Evolutionary conservation across 257 asterid genomes (phyloP).

Genomic region (Salvia miltiorrhiza): DNA sequence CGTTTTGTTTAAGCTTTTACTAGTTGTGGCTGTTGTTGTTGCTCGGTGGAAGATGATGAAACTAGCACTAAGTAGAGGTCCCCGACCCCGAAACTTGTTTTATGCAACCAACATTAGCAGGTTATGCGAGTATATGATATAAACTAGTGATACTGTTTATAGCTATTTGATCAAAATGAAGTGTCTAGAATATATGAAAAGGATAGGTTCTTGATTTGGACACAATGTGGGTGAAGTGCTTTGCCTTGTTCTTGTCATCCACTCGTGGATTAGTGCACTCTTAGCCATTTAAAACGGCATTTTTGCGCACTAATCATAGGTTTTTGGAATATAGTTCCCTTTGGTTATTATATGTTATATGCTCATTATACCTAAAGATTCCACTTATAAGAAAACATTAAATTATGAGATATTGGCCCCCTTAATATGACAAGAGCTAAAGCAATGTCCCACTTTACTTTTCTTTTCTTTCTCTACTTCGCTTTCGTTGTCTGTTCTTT

Average conservation of each 20-base stretch:
- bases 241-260: slow-evolving; percentile 23
- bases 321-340: slow-evolving; percentile 12
- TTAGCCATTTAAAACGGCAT: neutral
- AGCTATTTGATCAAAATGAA: neutral
- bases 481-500: neutral
- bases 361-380: slow-evolving; percentile 27
- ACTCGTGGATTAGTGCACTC: slow-evolving; percentile 27
- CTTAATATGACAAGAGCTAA: slow-evolving; percentile 18
- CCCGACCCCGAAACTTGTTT: neutral
- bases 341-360: slow-evolving; percentile 9
- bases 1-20: neutral
- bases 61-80: neutral
- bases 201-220: slow-evolving; percentile 16
- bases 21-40: neutral
- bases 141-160: neutral
- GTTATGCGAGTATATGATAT: neutral
- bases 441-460: slow-evolving; percentile 18
- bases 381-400: slow-evolving; percentile 28
- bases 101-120: neutral
- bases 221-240: slow-evolving; percentile 2
- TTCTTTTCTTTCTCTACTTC: neutral
- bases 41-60: neutral
- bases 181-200: slow-evolving; percentile 9
- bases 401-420: slow-evolving; percentile 21
- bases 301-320: slow-evolving; percentile 27